Conservation (phyloP, 2,329 filamentous ascomycete species). For the Drechslera avenae region DNA sequence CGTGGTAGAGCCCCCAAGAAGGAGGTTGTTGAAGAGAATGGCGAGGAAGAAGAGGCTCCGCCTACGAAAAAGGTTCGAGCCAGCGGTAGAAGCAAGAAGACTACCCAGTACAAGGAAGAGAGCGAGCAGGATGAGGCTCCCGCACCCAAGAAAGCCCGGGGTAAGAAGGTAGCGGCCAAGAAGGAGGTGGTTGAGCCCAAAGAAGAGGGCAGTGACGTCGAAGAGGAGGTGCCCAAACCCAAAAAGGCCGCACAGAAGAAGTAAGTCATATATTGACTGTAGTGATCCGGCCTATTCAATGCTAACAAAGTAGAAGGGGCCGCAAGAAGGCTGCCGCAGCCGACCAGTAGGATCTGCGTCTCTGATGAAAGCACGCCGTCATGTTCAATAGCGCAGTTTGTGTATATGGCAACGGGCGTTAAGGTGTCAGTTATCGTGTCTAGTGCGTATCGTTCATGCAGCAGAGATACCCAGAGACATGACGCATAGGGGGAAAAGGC, state of each 20-base stretch:
- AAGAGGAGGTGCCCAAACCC: constrained; percentile 5
- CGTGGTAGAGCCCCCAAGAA: constrained; percentile 20
- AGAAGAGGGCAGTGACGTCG: constrained; percentile 13
- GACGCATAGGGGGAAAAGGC: not conserved
- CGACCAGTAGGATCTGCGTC: constrained; percentile 20
- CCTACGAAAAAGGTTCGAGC: constrained; percentile 25
- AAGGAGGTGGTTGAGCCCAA: constrained; percentile 10
- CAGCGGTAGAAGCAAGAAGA: constrained; percentile 17
- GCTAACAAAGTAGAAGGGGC: constrained; percentile 23
- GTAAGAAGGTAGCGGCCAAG: constrained; percentile 12
- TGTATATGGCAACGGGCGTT: constrained; percentile 7
- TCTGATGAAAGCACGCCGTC: not conserved
- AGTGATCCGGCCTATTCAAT: no score
- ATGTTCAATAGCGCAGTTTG: not conserved
- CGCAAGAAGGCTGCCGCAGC: constrained; percentile 30
- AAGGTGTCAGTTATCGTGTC: not conserved
- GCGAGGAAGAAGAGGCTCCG: constrained; percentile 30
- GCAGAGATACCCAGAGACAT: constrained; percentile 5
- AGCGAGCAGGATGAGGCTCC: constrained; percentile 22
- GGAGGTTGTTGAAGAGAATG: constrained; percentile 27
- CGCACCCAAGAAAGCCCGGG: constrained; percentile 37
- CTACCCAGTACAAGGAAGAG: constrained; percentile 11
- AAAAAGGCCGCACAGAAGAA: constrained; percentile 37
- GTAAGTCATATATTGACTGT: constrained; percentile 14
- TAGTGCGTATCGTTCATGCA: not conserved